Percentiles rank a stretch among this genome's conserved stretches.
Evolutionary conservation across 2,329 filamentous ascomycete species (phyloP).

Genomic region (Alternaria incomplexa): DNA sequence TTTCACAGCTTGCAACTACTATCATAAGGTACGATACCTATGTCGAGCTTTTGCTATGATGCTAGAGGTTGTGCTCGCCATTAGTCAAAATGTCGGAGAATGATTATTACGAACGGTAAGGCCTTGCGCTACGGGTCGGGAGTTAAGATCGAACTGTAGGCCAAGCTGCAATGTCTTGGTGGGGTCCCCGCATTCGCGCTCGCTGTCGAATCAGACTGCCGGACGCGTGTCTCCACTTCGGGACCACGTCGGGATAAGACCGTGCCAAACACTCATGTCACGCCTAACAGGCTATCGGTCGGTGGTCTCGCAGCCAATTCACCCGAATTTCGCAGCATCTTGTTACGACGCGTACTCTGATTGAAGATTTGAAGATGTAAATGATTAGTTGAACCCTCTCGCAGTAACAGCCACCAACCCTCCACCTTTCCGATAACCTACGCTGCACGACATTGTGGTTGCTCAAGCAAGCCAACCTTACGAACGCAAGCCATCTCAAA

Average conservation of each 20-base stretch:
- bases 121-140: not conserved
- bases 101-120: not conserved
- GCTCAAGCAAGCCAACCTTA: not conserved
- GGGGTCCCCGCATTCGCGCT: not conserved
- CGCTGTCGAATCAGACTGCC: not conserved
- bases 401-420: not conserved
- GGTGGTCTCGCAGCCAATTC: not conserved
- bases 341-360: not conserved
- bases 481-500: not conserved
- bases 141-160: not conserved
- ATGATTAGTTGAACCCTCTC: not conserved
- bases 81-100: not conserved
- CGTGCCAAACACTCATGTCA: not conserved
- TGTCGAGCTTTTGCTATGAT: not conserved
- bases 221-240: not conserved
- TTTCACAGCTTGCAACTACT: not conserved
- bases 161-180: not conserved
- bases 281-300: not conserved
- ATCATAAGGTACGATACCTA: not conserved
- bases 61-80: not conserved
- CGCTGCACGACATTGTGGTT: not conserved
- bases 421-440: not conserved
- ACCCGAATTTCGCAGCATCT: not conserved
- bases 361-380: not conserved
- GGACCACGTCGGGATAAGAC: not conserved